These are phyloP conservation scores for Mallotus repandus DNA, from an alignment of 441 rosid genomes.

Conservation along the genomic window DNA sequence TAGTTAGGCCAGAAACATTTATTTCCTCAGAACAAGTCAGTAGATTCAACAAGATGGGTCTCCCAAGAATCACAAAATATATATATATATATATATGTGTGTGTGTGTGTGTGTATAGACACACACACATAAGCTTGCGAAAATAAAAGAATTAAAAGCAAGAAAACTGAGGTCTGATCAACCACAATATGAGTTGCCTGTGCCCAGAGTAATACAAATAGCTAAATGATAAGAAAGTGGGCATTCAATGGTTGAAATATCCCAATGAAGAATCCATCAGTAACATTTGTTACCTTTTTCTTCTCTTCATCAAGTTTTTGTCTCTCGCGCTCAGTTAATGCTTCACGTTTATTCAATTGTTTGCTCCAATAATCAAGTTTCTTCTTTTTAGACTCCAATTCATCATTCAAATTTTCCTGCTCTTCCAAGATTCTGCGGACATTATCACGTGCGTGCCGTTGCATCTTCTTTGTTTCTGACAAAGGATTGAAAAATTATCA, in stretches of 20 bases:
- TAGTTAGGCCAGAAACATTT: not conserved
- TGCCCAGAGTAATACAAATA: not conserved
- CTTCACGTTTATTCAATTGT: slow-evolving; percentile 64
- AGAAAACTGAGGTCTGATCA: not conserved
- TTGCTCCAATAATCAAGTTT: slow-evolving; percentile 57
- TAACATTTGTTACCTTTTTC: slow-evolving; percentile 47
- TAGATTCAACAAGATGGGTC: too few species aligned
- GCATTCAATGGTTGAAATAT: not conserved
- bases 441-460: slow-evolving; percentile 53
- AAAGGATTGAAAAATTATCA: slow-evolving; percentile 22
- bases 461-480: slow-evolving; percentile 77
- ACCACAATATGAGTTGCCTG: not conserved
- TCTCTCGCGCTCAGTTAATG: slow-evolving; percentile 78
- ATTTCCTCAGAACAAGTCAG: too few species aligned
- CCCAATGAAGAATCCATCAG: not conserved
- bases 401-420: slow-evolving; percentile 53
- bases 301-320: slow-evolving; percentile 81
- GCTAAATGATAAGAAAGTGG: not conserved
- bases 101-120: too few species aligned
- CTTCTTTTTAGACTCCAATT: slow-evolving; percentile 58
- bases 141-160: not conserved
- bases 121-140: not conserved
- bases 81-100: too few species aligned
- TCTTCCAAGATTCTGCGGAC: slow-evolving; percentile 59
- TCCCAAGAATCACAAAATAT: not conserved